Percentiles rank a stretch among this genome's conserved stretches.
phyloP scores from a whole-genome alignment of 2,329 filamentous ascomycete genomes.

The Ophiosphaerella narmari region DNA sequence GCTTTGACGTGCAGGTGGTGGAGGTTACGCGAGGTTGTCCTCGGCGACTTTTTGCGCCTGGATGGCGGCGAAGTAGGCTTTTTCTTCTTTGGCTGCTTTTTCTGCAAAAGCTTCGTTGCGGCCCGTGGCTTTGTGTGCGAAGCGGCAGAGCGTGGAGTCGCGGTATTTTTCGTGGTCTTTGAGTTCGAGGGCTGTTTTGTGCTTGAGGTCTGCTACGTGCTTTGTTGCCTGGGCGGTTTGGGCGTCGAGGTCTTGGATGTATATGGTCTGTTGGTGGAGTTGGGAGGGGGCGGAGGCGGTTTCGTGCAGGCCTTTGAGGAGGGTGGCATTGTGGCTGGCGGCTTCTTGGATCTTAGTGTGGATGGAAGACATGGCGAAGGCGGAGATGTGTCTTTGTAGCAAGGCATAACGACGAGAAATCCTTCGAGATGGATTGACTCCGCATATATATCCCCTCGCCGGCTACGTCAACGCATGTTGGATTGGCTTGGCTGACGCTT shows the following conservation, averaged over 20 bases:
- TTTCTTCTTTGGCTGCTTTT: no score
- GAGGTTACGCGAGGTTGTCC: no score
- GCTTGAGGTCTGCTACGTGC: slow-evolving; percentile 20
- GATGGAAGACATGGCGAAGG: slow-evolving; percentile 24
- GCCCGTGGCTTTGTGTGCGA: slow-evolving; percentile 39
- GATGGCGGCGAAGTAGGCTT: no score
- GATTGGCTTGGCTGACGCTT: background rate
- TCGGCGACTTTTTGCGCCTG: no score
- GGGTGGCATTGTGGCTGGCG: slow-evolving; percentile 27
- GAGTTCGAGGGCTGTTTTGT: slow-evolving; percentile 26
- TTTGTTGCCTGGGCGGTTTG: slow-evolving; percentile 27
- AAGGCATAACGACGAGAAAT: no score
- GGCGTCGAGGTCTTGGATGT: slow-evolving; percentile 31
- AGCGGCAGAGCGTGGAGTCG: slow-evolving; percentile 36
- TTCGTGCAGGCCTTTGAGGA: slow-evolving; percentile 33
- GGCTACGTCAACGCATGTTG: background rate
- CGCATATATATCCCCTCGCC: no score
- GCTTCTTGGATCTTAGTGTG: slow-evolving; percentile 33
- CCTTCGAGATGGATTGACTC: no score
- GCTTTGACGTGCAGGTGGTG: no score
- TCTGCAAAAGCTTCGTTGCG: no score
- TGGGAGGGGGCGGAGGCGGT: slow-evolving; percentile 36
- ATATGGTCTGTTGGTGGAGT: slow-evolving; percentile 36
- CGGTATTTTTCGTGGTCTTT: slow-evolving; percentile 43
- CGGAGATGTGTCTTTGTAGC: background rate